phyloP scores from a whole-genome alignment of 1,139 yeast genomes.

The Pichia sorboxylosa region DNA sequence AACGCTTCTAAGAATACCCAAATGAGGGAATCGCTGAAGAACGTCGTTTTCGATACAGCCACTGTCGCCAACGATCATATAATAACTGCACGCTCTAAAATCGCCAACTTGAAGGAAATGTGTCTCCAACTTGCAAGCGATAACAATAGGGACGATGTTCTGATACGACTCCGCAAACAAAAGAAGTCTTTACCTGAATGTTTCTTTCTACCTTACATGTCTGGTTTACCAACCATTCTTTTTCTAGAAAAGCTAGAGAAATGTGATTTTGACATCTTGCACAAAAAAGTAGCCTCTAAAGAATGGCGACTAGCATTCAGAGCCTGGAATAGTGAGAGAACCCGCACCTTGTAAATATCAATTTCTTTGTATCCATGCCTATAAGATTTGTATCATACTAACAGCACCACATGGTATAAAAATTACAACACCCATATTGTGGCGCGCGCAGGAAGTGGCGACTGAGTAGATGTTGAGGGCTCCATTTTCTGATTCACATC shows the following conservation, averaged over 20 bases:
- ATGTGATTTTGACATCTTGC: constrained; percentile 51
- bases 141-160: constrained; percentile 19
- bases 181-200: constrained; percentile 39
- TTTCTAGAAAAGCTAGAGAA: constrained; percentile 52
- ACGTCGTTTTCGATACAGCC: constrained; percentile 61
- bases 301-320: constrained; percentile 72
- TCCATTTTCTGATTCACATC: too few species aligned
- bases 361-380: too few species aligned
- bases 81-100: constrained; percentile 49
- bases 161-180: constrained; percentile 25
- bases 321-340: constrained; percentile 32
- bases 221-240: constrained; percentile 51
- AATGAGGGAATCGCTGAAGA: constrained; percentile 30
- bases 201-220: constrained; percentile 55
- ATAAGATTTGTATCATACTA: too few species aligned
- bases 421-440: too few species aligned
- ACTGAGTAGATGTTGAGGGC: too few species aligned
- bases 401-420: too few species aligned
- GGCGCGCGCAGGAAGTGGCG: too few species aligned
- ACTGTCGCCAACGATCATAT: constrained; percentile 73
- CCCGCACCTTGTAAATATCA: constrained; percentile 2
- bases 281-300: constrained; percentile 35
- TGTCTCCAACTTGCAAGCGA: constrained; percentile 24
- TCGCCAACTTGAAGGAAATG: constrained; percentile 29
- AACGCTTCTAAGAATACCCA: constrained; percentile 16